Evolutionary conservation across 768 basidiomycete genomes (phyloP).

Genomic region (Antrodiella citrinella): DNA sequence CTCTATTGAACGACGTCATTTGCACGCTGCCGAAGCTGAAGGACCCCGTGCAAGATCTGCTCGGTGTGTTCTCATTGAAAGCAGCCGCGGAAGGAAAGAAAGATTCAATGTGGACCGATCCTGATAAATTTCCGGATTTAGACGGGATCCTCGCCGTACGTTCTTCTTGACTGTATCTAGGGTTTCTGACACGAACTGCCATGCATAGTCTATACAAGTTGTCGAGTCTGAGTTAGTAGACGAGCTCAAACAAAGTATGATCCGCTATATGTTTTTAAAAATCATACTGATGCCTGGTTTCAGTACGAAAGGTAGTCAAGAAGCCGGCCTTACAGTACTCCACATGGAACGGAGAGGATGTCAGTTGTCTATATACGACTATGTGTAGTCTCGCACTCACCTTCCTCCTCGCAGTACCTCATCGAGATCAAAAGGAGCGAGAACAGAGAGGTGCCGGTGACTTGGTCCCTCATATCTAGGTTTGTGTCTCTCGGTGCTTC

Average conservation of each 20-base stretch:
- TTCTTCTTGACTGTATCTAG: slow-evolving; percentile 3
- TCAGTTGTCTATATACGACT: slow-evolving; percentile 22
- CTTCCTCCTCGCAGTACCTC: slow-evolving; percentile 45
- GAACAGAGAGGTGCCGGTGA: slow-evolving; percentile 34
- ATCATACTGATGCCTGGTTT: slow-evolving; percentile 2
- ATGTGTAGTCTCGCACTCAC: neutral
- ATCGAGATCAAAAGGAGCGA: slow-evolving; percentile 67
- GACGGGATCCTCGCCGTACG: slow-evolving; percentile 55
- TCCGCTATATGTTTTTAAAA: neutral
- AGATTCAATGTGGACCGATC: slow-evolving; percentile 59
- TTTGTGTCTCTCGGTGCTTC: slow-evolving; percentile 17
- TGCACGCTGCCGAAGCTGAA: slow-evolving; percentile 58
- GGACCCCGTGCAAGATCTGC: slow-evolving; percentile 41
- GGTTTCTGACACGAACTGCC: neutral
- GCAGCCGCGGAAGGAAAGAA: slow-evolving; percentile 61
- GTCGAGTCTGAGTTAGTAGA: slow-evolving; percentile 66
- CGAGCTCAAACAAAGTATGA: slow-evolving; percentile 59
- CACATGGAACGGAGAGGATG: slow-evolving; percentile 62
- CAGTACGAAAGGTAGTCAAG: slow-evolving; percentile 66
- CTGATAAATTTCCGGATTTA: slow-evolving; percentile 44
- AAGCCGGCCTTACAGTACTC: slow-evolving; percentile 70
- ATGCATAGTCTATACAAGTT: slow-evolving; percentile 58
- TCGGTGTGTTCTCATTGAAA: slow-evolving; percentile 50
- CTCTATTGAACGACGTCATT: slow-evolving; percentile 64
- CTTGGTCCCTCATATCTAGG: slow-evolving; percentile 67